These are phyloP conservation scores for Peronospora farinosa DNA, from an alignment of 352 stramenopile genomes.

Conservation along the genomic window DNA sequence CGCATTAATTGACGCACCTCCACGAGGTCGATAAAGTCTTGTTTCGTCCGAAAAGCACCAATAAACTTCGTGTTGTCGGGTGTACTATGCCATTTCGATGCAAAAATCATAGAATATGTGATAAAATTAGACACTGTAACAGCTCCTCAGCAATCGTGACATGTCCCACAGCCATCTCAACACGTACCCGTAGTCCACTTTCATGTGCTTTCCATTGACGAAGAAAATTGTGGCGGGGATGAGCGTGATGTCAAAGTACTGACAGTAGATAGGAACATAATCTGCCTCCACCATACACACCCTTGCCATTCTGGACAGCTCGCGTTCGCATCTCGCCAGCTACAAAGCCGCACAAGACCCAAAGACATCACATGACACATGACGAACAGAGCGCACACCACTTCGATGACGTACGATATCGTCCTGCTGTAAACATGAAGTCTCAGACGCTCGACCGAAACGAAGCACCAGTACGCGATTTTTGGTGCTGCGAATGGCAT, in stretches of 20 bases:
- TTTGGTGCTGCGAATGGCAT: conserved; percentile 69
- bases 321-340: conserved; percentile 66
- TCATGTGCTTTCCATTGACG: conserved; percentile 85
- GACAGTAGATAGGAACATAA: conserved; percentile 65
- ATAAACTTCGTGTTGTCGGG: conserved; percentile 87
- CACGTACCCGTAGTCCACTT: conserved; percentile 83
- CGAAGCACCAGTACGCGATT: conserved; percentile 80
- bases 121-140: background rate
- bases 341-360: conserved; percentile 20
- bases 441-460: conserved; percentile 61
- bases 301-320: conserved; percentile 75
- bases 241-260: conserved; percentile 87
- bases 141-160: background rate
- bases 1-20: conserved; percentile 36
- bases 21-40: conserved; percentile 84
- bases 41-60: conserved; percentile 63
- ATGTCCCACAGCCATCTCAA: background rate
- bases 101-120: background rate
- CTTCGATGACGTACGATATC: conserved; percentile 51
- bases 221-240: conserved; percentile 85
- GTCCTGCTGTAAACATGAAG: conserved; percentile 78
- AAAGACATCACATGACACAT: conserved; percentile 1
- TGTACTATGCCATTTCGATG: conserved; percentile 32
- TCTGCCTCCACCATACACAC: conserved; percentile 74
- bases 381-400: background rate